Evolutionary conservation across 2,329 filamentous ascomycete genomes (phyloP), one percentile per base, ranked within the genome.

Genomic region (Parastagonospora avenae): DNA sequence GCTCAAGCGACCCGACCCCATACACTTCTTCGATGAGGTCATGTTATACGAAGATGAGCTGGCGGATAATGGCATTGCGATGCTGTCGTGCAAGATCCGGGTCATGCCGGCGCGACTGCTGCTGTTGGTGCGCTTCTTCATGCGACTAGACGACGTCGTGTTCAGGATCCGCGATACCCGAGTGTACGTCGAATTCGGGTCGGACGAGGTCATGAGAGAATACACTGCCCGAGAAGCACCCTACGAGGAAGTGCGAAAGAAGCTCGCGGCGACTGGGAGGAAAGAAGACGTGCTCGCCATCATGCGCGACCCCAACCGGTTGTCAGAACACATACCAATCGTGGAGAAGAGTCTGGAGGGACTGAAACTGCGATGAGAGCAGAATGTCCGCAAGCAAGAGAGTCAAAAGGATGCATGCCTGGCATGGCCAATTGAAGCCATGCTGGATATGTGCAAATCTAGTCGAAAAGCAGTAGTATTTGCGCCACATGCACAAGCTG

Each of bases 21-120:
- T 99, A 59, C 78, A 96, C 4, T 97, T 97, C 81, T 96, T 95
- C 71, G 93, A 97, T 76, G 92, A 97, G 65, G 91, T 99, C 33
- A 86, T 97, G 64, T 82, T 99, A 41, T 99, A 96, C 73, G 94
- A 99, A 78, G 95, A 95, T 76, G 94, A 99, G 79, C 84, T 99
- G 40, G 94, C 96, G 54, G 94, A 99, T 74, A 99, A 99, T 70
- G 94, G 94, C 54, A 94, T 97, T 63, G 91, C 91, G 28, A 83
- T 97, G 70, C 81, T 95, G 51, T 95, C 88, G 55, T 91, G 89
- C 75, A 99, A 99, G 79, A 79, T 97, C 43, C 83, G 94, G 52
- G 93, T 97, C 49, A 97, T 97, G 87, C 91, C 92, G 48, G 85
- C 88, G 64, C 82, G 94, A 48, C 86, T 99, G 76, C 81, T 99